Conservation (phyloP, 1,139 yeast genomes). For the Geotrichum macrosporum region DNA sequence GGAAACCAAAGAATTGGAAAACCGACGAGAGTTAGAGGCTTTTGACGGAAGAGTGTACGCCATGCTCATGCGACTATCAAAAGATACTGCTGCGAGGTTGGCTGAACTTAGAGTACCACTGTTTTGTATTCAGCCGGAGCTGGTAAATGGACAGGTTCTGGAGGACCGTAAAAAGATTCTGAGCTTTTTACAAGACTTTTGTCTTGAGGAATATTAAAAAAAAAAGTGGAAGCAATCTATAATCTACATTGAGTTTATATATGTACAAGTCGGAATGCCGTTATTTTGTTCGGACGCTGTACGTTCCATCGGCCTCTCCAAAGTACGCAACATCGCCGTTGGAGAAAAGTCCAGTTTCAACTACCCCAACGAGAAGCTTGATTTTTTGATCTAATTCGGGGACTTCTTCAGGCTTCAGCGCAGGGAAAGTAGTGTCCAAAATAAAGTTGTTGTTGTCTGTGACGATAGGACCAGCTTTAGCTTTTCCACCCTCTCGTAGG, state of each 20-base stretch:
- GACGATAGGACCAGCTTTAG: constrained; percentile 97
- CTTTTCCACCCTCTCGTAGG: constrained; percentile 81
- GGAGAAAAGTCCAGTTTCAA: constrained; percentile 90
- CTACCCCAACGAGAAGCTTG: constrained; percentile 84
- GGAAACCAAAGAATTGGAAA: not conserved
- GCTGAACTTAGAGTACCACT: constrained; percentile 30
- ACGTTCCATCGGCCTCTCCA: constrained; percentile 72
- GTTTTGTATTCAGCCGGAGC: constrained; percentile 25
- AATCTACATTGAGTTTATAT: constrained; percentile 7
- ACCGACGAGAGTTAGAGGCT: constrained; percentile 22
- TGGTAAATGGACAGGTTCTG: constrained; percentile 6
- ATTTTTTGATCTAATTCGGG: constrained; percentile 55
- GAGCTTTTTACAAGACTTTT: constrained; percentile 26
- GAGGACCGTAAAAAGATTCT: constrained; percentile 26
- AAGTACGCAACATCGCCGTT: constrained; percentile 76
- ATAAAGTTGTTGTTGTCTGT: constrained; percentile 94
- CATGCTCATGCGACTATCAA: constrained; percentile 22
- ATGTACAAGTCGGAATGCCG: too few species aligned
- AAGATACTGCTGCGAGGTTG: constrained; percentile 24
- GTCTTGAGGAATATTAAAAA: constrained; percentile 3
- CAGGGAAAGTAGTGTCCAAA: constrained; percentile 91
- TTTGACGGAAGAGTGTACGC: constrained; percentile 27
- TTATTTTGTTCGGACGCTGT: constrained; percentile 22
- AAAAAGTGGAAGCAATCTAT: not conserved
- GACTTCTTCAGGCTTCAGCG: constrained; percentile 54